A percentile compares a stretch with the other conserved stretches of the same genome.
Conservation (phyloP, 202 grass and related monocot genomes). For the Brachypodium distachyon region DNA sequence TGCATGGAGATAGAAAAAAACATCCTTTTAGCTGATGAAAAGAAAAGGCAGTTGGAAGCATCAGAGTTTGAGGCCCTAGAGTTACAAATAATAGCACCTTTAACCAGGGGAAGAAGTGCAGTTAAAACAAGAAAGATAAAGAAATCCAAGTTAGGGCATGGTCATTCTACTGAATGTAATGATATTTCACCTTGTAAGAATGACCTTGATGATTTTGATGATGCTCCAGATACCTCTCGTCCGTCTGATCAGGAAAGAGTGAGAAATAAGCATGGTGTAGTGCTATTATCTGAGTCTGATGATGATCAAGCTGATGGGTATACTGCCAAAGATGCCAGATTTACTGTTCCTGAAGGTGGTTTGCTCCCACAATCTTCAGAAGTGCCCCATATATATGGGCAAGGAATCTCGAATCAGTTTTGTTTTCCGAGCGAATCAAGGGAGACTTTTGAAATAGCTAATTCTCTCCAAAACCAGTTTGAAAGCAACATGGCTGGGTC, state of each 20-base stretch:
- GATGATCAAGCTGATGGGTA: constrained; percentile 32
- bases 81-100: constrained; percentile 27
- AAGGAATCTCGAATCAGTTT: constrained; percentile 13
- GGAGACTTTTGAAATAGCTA: constrained; percentile 33
- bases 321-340: constrained; percentile 16
- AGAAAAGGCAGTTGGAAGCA: constrained; percentile 36
- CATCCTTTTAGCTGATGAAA: constrained; percentile 56
- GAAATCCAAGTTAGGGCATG: constrained; percentile 61
- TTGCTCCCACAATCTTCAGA: constrained; percentile 15
- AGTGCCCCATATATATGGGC: constrained; percentile 1
- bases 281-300: constrained; percentile 71
- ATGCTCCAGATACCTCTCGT: constrained; percentile 40
- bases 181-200: constrained; percentile 51
- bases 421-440: constrained; percentile 23
- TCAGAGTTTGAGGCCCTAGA: constrained; percentile 31
- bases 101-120: constrained; percentile 27
- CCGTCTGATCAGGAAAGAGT: constrained; percentile 33
- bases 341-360: constrained; percentile 1
- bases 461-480: constrained; percentile 41
- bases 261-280: constrained; percentile 29
- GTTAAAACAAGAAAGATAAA: constrained; percentile 49
- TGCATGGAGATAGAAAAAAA: constrained; percentile 61
- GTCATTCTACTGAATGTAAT: constrained; percentile 19
- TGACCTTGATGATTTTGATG: constrained; percentile 80
- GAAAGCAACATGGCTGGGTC: constrained; percentile 43